Conservation (phyloP, 140 eudicot species). For the Senecio squalidus region DNA sequence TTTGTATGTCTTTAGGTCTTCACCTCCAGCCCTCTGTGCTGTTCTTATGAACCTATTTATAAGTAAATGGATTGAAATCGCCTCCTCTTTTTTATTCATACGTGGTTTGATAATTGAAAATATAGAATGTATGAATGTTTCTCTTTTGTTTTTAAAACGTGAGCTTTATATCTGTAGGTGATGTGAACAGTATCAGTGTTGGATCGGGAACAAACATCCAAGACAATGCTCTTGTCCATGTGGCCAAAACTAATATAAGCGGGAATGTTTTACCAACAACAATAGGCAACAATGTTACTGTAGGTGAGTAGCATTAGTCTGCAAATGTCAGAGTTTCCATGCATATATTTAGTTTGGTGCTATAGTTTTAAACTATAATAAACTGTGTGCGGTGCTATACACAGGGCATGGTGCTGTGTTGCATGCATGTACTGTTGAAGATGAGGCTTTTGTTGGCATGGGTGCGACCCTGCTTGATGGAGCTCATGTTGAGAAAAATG, state of each 20-base stretch:
- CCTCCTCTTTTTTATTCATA: too few species aligned
- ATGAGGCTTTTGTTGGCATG: conserved; percentile 96
- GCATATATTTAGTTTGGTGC: not conserved
- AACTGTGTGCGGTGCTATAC: too few species aligned
- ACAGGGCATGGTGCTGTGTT: conserved; percentile 86
- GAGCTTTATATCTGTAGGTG: conserved; percentile 43
- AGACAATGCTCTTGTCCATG: conserved; percentile 92
- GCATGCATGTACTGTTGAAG: conserved; percentile 89
- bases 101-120: not conserved
- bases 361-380: conserved; percentile 7
- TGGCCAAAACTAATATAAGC: conserved; percentile 77
- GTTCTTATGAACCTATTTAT: too few species aligned
- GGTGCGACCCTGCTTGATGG: conserved; percentile 97
- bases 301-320: conserved; percentile 46
- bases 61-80: too few species aligned
- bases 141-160: not conserved
- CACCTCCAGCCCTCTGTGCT: too few species aligned
- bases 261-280: conserved; percentile 82
- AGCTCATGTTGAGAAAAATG: conserved; percentile 67
- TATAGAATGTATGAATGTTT: not conserved
- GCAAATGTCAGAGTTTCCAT: not conserved
- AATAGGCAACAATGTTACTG: conserved; percentile 85
- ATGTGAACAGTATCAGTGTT: conserved; percentile 74
- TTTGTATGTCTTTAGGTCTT: too few species aligned
- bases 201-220: conserved; percentile 91